Conservation (phyloP, 1,139 yeast species). For the Candida tetrigidarum region DNA sequence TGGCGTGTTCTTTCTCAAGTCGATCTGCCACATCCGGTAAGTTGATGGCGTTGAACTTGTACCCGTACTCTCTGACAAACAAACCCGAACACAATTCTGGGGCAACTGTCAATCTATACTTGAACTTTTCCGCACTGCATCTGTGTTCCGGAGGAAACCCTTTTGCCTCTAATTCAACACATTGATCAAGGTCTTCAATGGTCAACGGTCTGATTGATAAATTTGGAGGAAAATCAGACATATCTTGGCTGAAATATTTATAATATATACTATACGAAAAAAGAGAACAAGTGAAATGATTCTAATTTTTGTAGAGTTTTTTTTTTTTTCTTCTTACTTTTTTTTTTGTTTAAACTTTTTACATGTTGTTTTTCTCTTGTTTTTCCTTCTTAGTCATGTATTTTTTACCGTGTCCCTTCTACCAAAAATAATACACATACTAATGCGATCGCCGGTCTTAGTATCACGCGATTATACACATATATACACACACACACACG, state of each 20-base stretch:
- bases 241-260: too few relatives aligned
- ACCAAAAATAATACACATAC: neutral
- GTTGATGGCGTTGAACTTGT: conserved; percentile 48
- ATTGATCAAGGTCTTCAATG: conserved; percentile 67
- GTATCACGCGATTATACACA: conserved; percentile 1
- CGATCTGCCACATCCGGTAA: conserved; percentile 47
- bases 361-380: neutral
- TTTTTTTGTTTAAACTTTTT: neutral
- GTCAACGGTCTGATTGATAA: conserved; percentile 84
- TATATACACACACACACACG: too few relatives aligned
- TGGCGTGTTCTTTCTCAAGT: conserved; percentile 30
- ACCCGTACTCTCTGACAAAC: conserved; percentile 69
- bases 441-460: too few relatives aligned
- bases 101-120: conserved; percentile 74
- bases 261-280: too few relatives aligned
- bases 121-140: conserved; percentile 63
- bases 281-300: too few relatives aligned
- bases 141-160: conserved; percentile 74
- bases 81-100: conserved; percentile 93
- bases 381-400: neutral
- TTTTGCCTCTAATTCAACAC: conserved; percentile 60
- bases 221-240: conserved; percentile 55
- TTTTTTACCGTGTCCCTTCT: neutral
- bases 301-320: neutral
- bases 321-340: neutral